Percentiles rank a stretch among this genome's conserved stretches.
phyloP scores from a whole-genome alignment of 1,284 basidiomycete genomes.

The Psilocybe mexicana region DNA sequence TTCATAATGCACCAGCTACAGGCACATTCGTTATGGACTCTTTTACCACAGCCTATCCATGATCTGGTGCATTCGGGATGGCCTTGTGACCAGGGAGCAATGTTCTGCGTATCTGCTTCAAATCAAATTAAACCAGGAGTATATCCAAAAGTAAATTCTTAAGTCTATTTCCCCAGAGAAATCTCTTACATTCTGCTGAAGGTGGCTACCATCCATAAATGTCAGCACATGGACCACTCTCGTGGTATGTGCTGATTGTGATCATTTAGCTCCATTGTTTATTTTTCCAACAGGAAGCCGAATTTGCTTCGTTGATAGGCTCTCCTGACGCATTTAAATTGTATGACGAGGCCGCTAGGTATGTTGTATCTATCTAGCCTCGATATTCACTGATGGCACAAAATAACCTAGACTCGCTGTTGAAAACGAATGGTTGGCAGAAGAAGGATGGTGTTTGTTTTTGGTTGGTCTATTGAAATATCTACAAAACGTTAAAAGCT shows the following conservation, averaged over 20 bases:
- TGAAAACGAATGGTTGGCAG: slow-evolving; percentile 66
- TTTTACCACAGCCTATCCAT: slow-evolving; percentile 70
- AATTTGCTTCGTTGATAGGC: slow-evolving; percentile 58
- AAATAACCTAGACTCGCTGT: slow-evolving; percentile 48
- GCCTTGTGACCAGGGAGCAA: slow-evolving; percentile 36
- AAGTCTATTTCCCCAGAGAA: background rate
- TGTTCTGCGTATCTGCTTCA: slow-evolving; percentile 52
- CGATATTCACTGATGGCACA: background rate
- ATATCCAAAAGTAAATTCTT: slow-evolving; percentile 51
- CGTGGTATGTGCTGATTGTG: slow-evolving; percentile 45
- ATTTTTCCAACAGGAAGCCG: slow-evolving; percentile 54
- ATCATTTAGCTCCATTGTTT: background rate
- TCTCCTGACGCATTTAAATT: slow-evolving; percentile 59
- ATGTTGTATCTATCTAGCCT: slow-evolving; percentile 20
- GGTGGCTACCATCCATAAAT: slow-evolving; percentile 70
- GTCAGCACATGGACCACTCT: slow-evolving; percentile 66
- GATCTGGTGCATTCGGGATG: slow-evolving; percentile 54
- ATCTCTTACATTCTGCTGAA: slow-evolving; percentile 26
- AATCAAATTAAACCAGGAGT: slow-evolving; percentile 57
- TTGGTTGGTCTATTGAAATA: slow-evolving; percentile 39
- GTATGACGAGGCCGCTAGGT: slow-evolving; percentile 70
- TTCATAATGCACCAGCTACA: slow-evolving; percentile 43
- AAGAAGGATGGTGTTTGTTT: slow-evolving; percentile 69
- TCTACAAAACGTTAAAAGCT: background rate
- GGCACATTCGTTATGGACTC: slow-evolving; percentile 63